Evolutionary conservation across 306 rosid genomes (phyloP).

Genomic region (Crataegus laevigata): DNA sequence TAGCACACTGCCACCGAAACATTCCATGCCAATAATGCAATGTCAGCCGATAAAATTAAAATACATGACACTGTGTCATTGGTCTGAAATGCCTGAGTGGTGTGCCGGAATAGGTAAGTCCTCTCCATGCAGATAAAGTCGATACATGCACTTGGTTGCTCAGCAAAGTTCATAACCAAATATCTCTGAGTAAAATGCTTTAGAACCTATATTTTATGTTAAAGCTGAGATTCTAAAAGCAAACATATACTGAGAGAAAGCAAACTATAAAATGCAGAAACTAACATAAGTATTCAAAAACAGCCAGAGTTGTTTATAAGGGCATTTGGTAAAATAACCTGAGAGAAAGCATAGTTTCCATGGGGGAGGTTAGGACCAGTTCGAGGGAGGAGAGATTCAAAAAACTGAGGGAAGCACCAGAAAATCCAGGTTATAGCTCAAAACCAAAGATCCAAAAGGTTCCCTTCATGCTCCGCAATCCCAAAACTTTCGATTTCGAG

Average conservation of each 20-base stretch:
- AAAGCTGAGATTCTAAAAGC: neutral
- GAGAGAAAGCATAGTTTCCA: neutral
- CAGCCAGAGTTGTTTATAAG: neutral
- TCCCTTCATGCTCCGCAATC: neutral
- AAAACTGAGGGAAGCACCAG: neutral
- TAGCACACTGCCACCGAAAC: no score
- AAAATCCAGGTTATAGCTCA: neutral
- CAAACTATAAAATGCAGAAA: neutral
- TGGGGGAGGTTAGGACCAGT: neutral
- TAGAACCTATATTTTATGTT: neutral
- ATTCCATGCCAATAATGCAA: no score
- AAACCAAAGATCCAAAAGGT: slow-evolving; percentile 19
- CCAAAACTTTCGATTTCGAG: neutral
- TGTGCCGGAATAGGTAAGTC: no score
- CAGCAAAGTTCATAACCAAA: no score
- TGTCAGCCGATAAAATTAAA: no score
- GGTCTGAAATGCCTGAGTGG: no score
- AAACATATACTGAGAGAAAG: neutral
- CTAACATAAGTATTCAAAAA: neutral
- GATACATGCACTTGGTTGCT: no score
- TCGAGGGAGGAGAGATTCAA: neutral
- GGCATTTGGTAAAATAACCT: neutral
- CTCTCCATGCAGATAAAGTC: no score
- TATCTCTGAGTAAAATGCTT: no score
- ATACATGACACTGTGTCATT: no score